Base-by-base conservation (phyloP, 306 rosid genomes). In the Benincasa hispida region DNA sequence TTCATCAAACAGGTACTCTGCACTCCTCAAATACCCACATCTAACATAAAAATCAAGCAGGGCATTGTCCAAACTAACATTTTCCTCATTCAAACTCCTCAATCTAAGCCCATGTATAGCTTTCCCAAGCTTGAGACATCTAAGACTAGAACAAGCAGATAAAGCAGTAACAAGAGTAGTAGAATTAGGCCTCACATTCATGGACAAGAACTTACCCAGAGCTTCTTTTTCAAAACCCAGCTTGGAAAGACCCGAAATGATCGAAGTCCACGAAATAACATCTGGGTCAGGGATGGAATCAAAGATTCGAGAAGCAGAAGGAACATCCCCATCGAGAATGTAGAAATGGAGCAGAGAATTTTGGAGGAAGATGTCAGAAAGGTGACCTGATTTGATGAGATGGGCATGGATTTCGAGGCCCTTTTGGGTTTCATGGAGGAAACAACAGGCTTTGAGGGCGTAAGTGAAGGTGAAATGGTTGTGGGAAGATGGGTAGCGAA, bases 191-290 rank as follows among this genome's bases (percentile, higher is more conserved):
- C 76, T 81, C 24, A 86, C 86, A 3, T 86, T 79, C 89, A 91
- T 89, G 24, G 76, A 67, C 6, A 79, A 81, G 37, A 93, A 89
- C 68, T 62, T 82, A 19, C 45, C 22, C 8, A 93, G 81, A 42
- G 96, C 96, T 75, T 89, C 86, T 61, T 86, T 84, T 50, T 84
- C 86, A 72, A 84, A 84, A 54, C 96, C 93, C 27, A 88, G 84
- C 83, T 86, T 89, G 39, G 89, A 79, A 34, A 92, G 87, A 27
- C 96, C 98, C 0, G 90, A 92, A 50, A 92, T 65, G 51, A 89
- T 60, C 0, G 91, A 89, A 37, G 89, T 92, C 94, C 95, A 91
- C 6, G 96, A 92, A 80, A 92, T 93, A 1, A 92, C 96, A 59
- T 91, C 86, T 1, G 88, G 93, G 17, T 22, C 66, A 48, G 84